phyloP scores from a whole-genome alignment of 805 yeast species.

The Schwanniomyces polymorphus region DNA sequence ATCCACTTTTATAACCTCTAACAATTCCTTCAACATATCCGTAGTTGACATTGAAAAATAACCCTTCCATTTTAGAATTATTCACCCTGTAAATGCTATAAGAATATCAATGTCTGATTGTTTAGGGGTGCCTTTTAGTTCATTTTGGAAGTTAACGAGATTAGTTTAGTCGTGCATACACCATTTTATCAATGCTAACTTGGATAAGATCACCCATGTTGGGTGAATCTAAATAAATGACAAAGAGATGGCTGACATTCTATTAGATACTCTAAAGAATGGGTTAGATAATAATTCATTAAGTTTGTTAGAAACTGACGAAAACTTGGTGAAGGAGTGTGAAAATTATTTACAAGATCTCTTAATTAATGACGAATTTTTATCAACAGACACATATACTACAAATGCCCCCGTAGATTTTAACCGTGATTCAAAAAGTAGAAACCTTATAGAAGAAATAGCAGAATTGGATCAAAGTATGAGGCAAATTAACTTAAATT shows the following conservation, averaged over 20 bases:
- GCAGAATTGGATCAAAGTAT: constrained; percentile 69
- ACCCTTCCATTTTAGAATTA: constrained; percentile 72
- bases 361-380: constrained; percentile 48
- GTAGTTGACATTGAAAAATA: constrained; percentile 82
- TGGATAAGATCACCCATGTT: not conserved
- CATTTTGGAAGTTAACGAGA: not conserved
- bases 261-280: constrained; percentile 29
- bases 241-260: constrained; percentile 13
- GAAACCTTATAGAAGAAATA: constrained; percentile 62
- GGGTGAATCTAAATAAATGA: not conserved
- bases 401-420: constrained; percentile 21
- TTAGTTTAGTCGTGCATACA: not conserved
- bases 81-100: not conserved
- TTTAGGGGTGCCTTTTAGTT: not conserved
- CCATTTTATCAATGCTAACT: not conserved
- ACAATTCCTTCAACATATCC: constrained; percentile 95
- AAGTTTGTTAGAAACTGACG: constrained; percentile 17
- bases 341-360: constrained; percentile 37
- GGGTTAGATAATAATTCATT: constrained; percentile 24
- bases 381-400: constrained; percentile 45
- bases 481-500: constrained; percentile 44
- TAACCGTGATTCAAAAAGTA: constrained; percentile 2
- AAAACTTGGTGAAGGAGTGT: constrained; percentile 16
- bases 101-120: not conserved
- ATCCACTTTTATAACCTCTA: constrained; percentile 88